These are phyloP conservation scores for Candida sojae DNA, from an alignment of 1,139 yeast genomes.

Conservation along the genomic window DNA sequence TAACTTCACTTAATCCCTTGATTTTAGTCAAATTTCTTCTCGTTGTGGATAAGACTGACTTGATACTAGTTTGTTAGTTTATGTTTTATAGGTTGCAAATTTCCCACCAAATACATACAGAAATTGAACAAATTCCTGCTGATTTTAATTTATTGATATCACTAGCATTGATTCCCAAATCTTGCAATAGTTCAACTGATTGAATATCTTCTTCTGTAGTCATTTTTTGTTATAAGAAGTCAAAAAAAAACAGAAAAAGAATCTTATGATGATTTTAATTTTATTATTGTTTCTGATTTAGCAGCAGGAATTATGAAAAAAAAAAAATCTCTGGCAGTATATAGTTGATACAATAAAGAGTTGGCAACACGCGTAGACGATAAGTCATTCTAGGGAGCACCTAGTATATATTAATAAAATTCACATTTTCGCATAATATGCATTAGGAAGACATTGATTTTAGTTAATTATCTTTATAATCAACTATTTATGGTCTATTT, in stretches of 20 bases:
- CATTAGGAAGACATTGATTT: no score
- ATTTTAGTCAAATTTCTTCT: constrained; percentile 53
- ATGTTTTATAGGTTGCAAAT: not conserved
- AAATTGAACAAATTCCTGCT: constrained; percentile 55
- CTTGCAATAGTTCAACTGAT: constrained; percentile 55
- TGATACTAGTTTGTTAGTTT: constrained; percentile 10
- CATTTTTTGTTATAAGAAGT: constrained; percentile 11
- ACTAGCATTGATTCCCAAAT: constrained; percentile 58
- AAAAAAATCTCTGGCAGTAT: no score
- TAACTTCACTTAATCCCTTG: constrained; percentile 57
- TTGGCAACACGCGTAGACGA: no score
- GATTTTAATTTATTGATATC: constrained; percentile 55
- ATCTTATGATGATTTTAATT: no score
- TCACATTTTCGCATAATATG: no score
- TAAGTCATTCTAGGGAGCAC: no score
- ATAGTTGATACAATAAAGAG: no score
- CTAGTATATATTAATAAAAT: no score
- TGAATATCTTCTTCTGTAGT: constrained; percentile 7
- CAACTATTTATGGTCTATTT: no score
- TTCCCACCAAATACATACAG: constrained; percentile 32
- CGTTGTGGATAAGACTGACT: constrained; percentile 56
- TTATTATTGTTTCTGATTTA: no score
- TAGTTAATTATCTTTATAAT: no score
- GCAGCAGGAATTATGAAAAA: no score
- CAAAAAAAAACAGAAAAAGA: constrained; percentile 6